Evolutionary conservation across 164 flowering plant species (phyloP).

Genomic region (Aristolochia fimbriata): DNA sequence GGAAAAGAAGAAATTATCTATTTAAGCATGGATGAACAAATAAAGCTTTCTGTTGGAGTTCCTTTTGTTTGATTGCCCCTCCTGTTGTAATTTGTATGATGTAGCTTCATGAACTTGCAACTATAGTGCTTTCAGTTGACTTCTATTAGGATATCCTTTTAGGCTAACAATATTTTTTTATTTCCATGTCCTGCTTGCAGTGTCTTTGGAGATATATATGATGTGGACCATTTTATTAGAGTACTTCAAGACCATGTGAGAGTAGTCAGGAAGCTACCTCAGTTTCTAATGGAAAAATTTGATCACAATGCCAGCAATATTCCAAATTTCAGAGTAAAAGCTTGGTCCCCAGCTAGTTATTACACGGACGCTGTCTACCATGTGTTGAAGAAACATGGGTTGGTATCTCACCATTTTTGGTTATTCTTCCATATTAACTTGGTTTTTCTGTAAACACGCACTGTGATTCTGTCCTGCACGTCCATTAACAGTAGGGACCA

Average conservation of each 20-base stretch:
- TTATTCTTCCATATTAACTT: too few species aligned
- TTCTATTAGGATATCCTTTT: not conserved
- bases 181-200: slow-evolving; percentile 24
- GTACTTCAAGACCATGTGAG: slow-evolving; percentile 48
- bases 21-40: too few species aligned
- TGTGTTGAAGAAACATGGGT: slow-evolving; percentile 44
- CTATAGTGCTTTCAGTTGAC: not conserved
- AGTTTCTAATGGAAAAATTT: slow-evolving; percentile 38
- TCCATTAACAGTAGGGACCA: not conserved
- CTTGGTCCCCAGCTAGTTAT: slow-evolving; percentile 53
- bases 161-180: not conserved
- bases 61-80: not conserved
- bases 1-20: too few species aligned
- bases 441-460: too few species aligned
- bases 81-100: too few species aligned
- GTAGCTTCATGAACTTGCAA: not conserved
- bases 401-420: slow-evolving; percentile 4
- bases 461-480: too few species aligned
- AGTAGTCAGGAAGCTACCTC: slow-evolving; percentile 55
- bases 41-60: too few species aligned
- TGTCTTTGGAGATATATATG: slow-evolving; percentile 61
- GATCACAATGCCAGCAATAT: slow-evolving; percentile 45
- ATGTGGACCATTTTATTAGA: slow-evolving; percentile 53
- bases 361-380: slow-evolving; percentile 52
- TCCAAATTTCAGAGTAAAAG: slow-evolving; percentile 38